Evolutionary conservation across 148 eudicot species (phyloP).

Genomic region (Hydrangea macrophylla): DNA sequence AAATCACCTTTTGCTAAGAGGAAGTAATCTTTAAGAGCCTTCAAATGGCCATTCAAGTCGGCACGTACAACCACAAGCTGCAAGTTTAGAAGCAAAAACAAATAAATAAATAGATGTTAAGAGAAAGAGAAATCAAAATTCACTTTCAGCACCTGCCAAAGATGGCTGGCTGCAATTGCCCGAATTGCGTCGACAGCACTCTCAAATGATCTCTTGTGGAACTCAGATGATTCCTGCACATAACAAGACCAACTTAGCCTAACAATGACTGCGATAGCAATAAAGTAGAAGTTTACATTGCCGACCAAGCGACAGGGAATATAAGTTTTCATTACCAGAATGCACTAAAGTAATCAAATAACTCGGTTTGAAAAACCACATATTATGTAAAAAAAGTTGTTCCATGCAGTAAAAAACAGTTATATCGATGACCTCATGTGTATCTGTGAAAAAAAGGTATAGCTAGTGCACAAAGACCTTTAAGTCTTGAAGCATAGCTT

Average conservation of each 20-base stretch:
- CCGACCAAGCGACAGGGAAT: neutral
- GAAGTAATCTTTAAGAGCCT: slow-evolving; percentile 94
- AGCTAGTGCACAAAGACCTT: slow-evolving; percentile 44
- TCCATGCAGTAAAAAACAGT: neutral
- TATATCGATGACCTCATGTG: neutral
- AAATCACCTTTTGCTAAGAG: slow-evolving; percentile 96
- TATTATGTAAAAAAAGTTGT: neutral
- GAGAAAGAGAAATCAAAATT: neutral
- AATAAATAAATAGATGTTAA: slow-evolving; percentile 9
- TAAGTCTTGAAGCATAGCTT: slow-evolving; percentile 73
- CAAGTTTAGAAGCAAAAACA: slow-evolving; percentile 25
- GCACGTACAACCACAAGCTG: slow-evolving; percentile 99
- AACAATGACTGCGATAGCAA: too few species aligned
- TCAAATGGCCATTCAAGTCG: slow-evolving; percentile 91
- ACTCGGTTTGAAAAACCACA: neutral
- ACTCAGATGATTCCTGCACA: slow-evolving; percentile 89
- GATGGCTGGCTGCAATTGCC: slow-evolving; percentile 88
- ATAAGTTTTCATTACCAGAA: slow-evolving; percentile 1
- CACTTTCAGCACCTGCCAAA: slow-evolving; percentile 76
- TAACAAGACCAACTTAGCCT: slow-evolving; percentile 2
- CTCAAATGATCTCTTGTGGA: slow-evolving; percentile 96
- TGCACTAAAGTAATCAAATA: neutral
- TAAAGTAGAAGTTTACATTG: too few species aligned
- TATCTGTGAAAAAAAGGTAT: neutral
- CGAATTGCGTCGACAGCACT: slow-evolving; percentile 80